Evolutionary conservation across 768 basidiomycete species (phyloP).

Genomic region (Lactarius sp.): DNA sequence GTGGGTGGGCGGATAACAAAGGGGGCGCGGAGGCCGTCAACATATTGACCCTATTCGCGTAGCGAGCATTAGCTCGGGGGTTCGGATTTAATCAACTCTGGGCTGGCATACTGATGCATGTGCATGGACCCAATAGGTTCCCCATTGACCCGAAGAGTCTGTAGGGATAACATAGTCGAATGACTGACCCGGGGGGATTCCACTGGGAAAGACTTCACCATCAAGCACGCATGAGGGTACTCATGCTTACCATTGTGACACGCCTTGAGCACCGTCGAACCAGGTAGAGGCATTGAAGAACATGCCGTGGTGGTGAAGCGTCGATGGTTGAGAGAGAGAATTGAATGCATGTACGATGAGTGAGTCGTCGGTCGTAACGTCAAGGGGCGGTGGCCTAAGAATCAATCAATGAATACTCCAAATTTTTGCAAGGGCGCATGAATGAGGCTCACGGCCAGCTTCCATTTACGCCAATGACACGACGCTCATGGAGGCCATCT

Average conservation of each 20-base stretch:
- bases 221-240: neutral
- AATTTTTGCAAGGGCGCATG: neutral
- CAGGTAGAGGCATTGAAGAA: constrained; percentile 84
- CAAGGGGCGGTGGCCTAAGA: constrained; percentile 73
- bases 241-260: constrained; percentile 71
- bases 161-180: constrained; percentile 75
- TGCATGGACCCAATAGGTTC: constrained; percentile 79
- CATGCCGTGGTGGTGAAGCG: constrained; percentile 93
- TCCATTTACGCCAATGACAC: constrained; percentile 83
- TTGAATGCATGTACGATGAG: constrained; percentile 76
- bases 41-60: constrained; percentile 68
- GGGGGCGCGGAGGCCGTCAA: constrained; percentile 89
- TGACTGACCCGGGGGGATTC: constrained; percentile 67
- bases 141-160: constrained; percentile 63
- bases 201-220: constrained; percentile 39
- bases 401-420: neutral
- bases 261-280: constrained; percentile 82
- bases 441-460: constrained; percentile 79
- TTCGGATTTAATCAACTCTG: neutral
- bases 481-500: constrained; percentile 70
- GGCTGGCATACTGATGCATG: constrained; percentile 47
- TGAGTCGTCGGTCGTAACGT: constrained; percentile 64
- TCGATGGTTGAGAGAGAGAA: constrained; percentile 57
- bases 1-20: constrained; percentile 66
- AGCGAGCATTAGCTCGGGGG: neutral